phyloP scores from a whole-genome alignment of 192 early-diverging fungal species.

The Mortierella hygrophila region DNA sequence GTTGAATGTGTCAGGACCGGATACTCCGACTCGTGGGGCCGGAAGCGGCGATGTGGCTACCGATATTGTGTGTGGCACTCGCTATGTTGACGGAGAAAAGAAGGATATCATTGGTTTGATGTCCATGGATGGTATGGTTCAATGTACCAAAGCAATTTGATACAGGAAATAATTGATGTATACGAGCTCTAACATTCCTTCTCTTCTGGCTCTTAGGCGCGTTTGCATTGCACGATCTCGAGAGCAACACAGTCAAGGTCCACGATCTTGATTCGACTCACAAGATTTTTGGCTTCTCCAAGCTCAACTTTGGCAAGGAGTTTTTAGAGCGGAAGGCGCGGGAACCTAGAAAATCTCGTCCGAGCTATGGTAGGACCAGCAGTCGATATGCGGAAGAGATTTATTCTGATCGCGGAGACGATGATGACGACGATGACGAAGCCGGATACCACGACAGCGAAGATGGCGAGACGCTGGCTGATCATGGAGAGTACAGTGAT shows the following conservation, averaged over 20 bases:
- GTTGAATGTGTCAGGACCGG: slow-evolving; percentile 19
- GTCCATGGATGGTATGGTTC: slow-evolving; percentile 68
- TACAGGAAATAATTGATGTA: neutral
- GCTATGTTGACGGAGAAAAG: slow-evolving; percentile 35
- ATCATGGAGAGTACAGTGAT: slow-evolving; percentile 1
- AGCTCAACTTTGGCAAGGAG: slow-evolving; percentile 56
- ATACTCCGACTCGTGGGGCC: slow-evolving; percentile 11
- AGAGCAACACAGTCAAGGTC: slow-evolving; percentile 54
- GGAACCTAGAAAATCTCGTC: neutral
- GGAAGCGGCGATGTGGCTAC: slow-evolving; percentile 56
- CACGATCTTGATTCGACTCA: slow-evolving; percentile 68
- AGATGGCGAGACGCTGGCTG: neutral
- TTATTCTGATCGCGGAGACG: slow-evolving; percentile 10
- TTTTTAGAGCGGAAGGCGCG: neutral
- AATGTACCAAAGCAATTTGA: neutral
- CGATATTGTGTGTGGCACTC: slow-evolving; percentile 62
- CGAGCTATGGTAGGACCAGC: slow-evolving; percentile 10
- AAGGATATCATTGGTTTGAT: slow-evolving; percentile 65
- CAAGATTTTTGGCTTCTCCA: slow-evolving; percentile 67
- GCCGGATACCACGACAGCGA: neutral
- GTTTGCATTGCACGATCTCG: slow-evolving; percentile 64
- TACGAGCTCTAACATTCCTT: neutral
- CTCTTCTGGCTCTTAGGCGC: slow-evolving; percentile 35
- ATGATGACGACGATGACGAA: slow-evolving; percentile 24
- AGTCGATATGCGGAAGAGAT: slow-evolving; percentile 13